A percentile compares a stretch with the other conserved stretches of the same genome.
Conservation (phyloP, 2,329 filamentous ascomycete species). For the Neoarthrinium moseri region DNA sequence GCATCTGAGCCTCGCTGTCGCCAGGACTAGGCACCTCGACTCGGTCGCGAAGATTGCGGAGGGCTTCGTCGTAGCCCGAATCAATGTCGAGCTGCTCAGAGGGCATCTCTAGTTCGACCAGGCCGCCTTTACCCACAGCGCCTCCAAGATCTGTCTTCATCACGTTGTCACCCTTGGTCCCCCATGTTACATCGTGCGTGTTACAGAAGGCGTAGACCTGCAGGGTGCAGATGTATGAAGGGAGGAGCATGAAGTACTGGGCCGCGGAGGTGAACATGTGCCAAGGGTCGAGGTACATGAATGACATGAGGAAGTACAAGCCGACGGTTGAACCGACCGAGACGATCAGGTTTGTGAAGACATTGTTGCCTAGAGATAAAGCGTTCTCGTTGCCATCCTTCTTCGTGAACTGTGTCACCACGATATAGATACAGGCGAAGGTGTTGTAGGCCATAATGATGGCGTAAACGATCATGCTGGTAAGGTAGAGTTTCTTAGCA, state of each 20-base stretch:
- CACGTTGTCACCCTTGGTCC: conserved; percentile 97
- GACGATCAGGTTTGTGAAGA: conserved; percentile 94
- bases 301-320: conserved; percentile 93
- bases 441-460: conserved; percentile 96
- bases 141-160: conserved; percentile 89
- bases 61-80: conserved; percentile 92
- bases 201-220: conserved; percentile 99
- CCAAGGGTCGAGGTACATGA: conserved; percentile 97
- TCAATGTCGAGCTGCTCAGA: conserved; percentile 98
- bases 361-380: conserved; percentile 76
- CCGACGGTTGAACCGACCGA: conserved; percentile 87
- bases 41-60: conserved; percentile 91
- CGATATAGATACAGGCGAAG: conserved; percentile 86
- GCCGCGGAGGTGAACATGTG: conserved; percentile 93
- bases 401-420: conserved; percentile 72
- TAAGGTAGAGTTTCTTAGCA: conserved; percentile 84
- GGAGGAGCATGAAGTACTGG: conserved; percentile 91
- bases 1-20: conserved; percentile 74
- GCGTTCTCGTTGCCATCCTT: conserved; percentile 47
- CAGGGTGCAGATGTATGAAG: conserved; percentile 92
- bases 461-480: conserved; percentile 84
- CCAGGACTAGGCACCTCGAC: conserved; percentile 70
- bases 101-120: conserved; percentile 96
- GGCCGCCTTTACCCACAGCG: conserved; percentile 72
- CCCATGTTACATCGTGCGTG: conserved; percentile 96